Evolutionary conservation across 2,329 filamentous ascomycete genomes (phyloP), one percentile per base, ranked within the genome.

Genomic region (Septoria linicola): DNA sequence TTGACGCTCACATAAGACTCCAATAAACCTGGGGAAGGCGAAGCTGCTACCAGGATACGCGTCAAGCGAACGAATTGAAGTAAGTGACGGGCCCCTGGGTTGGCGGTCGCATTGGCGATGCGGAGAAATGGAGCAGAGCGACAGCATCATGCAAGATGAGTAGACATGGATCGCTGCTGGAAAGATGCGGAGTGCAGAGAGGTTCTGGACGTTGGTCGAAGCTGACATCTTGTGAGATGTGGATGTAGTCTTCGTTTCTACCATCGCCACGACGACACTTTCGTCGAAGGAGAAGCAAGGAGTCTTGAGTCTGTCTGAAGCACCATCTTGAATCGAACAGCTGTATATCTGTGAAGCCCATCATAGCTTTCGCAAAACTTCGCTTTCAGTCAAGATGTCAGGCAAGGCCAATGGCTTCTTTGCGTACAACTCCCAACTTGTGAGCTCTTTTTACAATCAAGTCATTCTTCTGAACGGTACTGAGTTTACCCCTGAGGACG

Each of bases 401-500:
- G 49, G 39, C 51, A 49, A 51, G 48, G 51, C 43, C 32, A 51
- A 51, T 39, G 51, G 53, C 53, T 54, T 58, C 51, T 60, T 58
- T 31, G 53, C 49, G 32, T 58, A 58, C 49, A 58, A 60, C 42
- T 44, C 43, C 48, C 55, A 60, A 49, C 58, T 60, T 54, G 58
- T 60, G 53, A 58, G 58, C 50, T 45, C 53, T 36, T 49, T 60
- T 47, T 47, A 53, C 35, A 20, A 44, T n/a, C 47, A 49, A 39
- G 41, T 54, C 30, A 49, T 49, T 10, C 51, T 49, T 34, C 43
- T 55, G 40, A 42, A 44, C 41, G 47, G 50, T 44, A 51, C 58
- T 60, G 50, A 60, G 41, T 60, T 46, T 47, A 44, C 44, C 41
- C 55, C 55, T 53, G 51, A 65, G 63, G 63, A 65, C 49, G 63